These are phyloP conservation scores for Solanum etuberosum DNA, from an alignment of 257 asterid species.

Conservation along the genomic window DNA sequence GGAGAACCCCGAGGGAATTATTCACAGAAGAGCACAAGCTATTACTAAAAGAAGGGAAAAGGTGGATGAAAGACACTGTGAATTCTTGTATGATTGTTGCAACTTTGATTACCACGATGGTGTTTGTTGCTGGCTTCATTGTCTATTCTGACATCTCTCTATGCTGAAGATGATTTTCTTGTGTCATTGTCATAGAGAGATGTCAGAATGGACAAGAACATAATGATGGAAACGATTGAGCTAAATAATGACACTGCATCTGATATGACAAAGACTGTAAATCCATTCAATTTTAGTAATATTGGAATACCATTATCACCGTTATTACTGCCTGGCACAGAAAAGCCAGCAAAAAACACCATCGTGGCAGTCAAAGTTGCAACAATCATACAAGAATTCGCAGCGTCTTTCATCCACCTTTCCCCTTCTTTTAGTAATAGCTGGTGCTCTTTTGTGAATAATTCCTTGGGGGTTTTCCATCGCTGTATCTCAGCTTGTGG, in stretches of 20 bases:
- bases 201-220: constrained; percentile 5
- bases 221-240: neutral
- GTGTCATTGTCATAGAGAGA: neutral
- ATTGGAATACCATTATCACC: constrained; percentile 7
- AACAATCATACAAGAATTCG: constrained; percentile 24
- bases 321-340: constrained; percentile 22
- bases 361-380: constrained; percentile 26
- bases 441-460: constrained; percentile 18
- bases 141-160: neutral
- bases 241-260: neutral
- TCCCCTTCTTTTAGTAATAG: constrained; percentile 13
- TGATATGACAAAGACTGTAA: constrained; percentile 11
- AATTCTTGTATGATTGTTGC: constrained; percentile 29
- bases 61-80: constrained; percentile 28
- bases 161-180: neutral
- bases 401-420: constrained; percentile 26
- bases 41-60: constrained; percentile 16
- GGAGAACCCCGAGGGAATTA: constrained; percentile 1
- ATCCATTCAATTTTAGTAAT: neutral
- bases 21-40: constrained; percentile 13
- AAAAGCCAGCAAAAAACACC: constrained; percentile 24
- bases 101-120: constrained; percentile 19
- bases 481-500: neutral
- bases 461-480: neutral
- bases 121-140: constrained; percentile 25